Evolutionary conservation across 331 rosid genomes (phyloP), one percentile per base, ranked within the genome.

Genomic region (Acacia pycnantha): DNA sequence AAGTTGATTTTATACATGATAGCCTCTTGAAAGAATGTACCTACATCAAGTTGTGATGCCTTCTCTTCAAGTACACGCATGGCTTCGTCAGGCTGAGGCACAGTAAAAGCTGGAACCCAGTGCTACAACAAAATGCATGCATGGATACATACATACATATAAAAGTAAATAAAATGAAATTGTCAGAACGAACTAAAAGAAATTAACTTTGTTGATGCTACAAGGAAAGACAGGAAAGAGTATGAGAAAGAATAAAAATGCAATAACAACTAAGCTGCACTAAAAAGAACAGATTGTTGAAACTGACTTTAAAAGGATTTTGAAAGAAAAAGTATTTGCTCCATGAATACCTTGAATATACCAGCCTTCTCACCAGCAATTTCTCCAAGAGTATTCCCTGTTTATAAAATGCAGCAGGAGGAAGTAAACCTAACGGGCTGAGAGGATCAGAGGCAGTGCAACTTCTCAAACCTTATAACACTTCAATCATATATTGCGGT

Each of bases 351-450:
- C 98, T 95, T 95, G 86, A 95, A 85, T 86, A 95, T 95, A 77
- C 99, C 97, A 73, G 99, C 99, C 87, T 95, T 95, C 92, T 95
- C 99, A 76, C 97, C 94, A 33, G 99, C 99, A 84, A 95, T 93
- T 85, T 85, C 92, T 74, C 97, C 94, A 43, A 95, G 89, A 43
- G 98, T 92, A 84, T 93, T 85, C 79, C 98, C 98, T 95, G 84
- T 72, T 29, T 74, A 72, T 33, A 81, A 62, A 47, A 80, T 77
- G 71, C 82, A 86, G 69, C 73, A 81, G 76, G 80, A 56, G 15
- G 43, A 41, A 78, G 75, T 83, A 74, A 85, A 77, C 22, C 24
- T 59, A 69, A 81, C 66, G 64, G 51, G 48, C 70, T 62, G 75
- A 82, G 54, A 46, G 77, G 68, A 82, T 41, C 53, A 54, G 58